Evolutionary conservation across 352 stramenopile genomes (phyloP), one percentile per base, ranked within the genome.

Genomic region (Halophytophthora batemanensis): DNA sequence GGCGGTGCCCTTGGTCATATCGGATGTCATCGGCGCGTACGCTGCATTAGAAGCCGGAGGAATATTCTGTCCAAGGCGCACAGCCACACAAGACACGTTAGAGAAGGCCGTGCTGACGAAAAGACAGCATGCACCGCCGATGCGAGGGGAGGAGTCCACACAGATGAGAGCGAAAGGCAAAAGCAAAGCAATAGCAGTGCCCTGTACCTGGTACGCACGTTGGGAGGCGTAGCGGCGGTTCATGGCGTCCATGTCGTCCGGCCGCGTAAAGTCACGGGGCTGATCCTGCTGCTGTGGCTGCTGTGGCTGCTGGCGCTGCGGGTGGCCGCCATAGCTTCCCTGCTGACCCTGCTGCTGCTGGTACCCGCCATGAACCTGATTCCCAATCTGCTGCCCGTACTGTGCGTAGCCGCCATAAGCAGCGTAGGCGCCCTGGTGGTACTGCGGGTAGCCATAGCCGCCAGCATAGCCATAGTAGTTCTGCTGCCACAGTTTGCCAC

Each of bases 161-260:
- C 22, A 40, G 14, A 35, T 54, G 37, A 33, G 22, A 53, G n/a
- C 34, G 18, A 41, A 2, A 36, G 41, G 25, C 21, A 56, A 49
- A 22, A 21, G 28, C 42, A 61, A 65, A 67, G 38, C 17, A 58
- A 56, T 22, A 56, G 17, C 34, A 50, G n/a, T 53, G 50, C 41
- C 25, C n/a, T 53, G 51, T 77, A 89, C 81, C 74, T 93, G 79
- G 53, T 90, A 90, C 29, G 76, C 78, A 59, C 78, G 79, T 67
- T 90, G 76, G 41, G 77, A 80, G 13, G 77, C 77, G 44, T 86
- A 93, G 61, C 77, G 76, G 48, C 75, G 82, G 60, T 93, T 93
- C 74, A 90, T 87, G 31, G 56, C 64, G 54, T 88, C 77, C 31
- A 83, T 61, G 46, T 93, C 76, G 39, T 93, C 82, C 6, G 80